Conservation (phyloP, 1,284 basidiomycete species). For the Trichosporon asahii region DNA sequence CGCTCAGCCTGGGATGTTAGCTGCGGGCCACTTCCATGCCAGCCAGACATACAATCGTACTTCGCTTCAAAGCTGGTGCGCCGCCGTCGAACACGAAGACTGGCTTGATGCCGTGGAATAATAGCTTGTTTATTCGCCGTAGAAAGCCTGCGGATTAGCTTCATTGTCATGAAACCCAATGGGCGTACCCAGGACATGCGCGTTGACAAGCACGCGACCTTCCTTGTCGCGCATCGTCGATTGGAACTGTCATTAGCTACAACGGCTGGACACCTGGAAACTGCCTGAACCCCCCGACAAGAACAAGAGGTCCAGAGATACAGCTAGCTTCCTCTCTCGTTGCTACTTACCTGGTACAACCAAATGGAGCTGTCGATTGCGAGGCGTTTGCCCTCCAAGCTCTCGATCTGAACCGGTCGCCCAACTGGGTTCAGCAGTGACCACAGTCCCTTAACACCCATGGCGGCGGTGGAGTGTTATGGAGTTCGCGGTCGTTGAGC, state of each 20-base stretch:
- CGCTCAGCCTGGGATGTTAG: conserved; percentile 63
- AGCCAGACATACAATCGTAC: conserved; percentile 69
- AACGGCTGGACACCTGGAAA: too few relatives aligned
- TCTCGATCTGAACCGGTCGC: conserved; percentile 85
- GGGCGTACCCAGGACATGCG: conserved; percentile 75
- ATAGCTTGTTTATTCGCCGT: conserved; percentile 84
- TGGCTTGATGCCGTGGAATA: conserved; percentile 95
- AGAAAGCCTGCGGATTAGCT: conserved; percentile 60
- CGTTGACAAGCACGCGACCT: conserved; percentile 83
- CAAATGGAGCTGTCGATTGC: conserved; percentile 99
- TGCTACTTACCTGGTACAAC: conserved; percentile 65
- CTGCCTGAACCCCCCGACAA: too few relatives aligned
- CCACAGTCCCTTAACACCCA: conserved; percentile 97
- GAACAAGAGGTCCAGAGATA: too few relatives aligned
- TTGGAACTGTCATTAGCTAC: conserved; percentile 69
- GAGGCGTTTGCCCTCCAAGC: conserved; percentile 81
- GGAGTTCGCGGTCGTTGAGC: background rate
- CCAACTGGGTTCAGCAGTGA: conserved; percentile 84
- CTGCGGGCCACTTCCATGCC: background rate
- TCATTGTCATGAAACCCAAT: too few relatives aligned
- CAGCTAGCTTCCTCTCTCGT: too few relatives aligned
- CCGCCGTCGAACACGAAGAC: conserved; percentile 98
- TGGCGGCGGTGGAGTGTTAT: conserved; percentile 43
- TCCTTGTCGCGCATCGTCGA: conserved; percentile 98
- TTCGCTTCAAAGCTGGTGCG: conserved; percentile 79